A percentile compares a stretch with the other conserved stretches of the same genome.
Evolutionary conservation across 352 stramenopile species (phyloP).

Genomic region (Pythium grandisporangium): DNA sequence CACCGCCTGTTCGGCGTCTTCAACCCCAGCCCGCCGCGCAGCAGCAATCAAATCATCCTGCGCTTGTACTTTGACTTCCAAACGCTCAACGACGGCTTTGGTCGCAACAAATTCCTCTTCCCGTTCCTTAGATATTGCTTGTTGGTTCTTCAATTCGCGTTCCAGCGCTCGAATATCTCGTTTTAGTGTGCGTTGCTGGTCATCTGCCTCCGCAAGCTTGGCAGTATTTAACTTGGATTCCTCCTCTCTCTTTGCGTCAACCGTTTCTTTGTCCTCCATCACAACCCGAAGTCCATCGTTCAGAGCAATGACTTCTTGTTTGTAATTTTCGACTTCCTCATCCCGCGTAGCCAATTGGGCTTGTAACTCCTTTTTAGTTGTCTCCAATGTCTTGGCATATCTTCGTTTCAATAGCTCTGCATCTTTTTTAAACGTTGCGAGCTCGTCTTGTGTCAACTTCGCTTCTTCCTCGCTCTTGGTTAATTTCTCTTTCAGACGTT

Average conservation of each 20-base stretch:
- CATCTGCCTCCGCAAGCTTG: constrained; percentile 33
- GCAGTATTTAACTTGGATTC: constrained; percentile 4
- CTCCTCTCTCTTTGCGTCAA: constrained; percentile 4
- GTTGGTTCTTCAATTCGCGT: constrained; percentile 44
- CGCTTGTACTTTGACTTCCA: constrained; percentile 28
- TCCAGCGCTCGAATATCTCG: constrained; percentile 49
- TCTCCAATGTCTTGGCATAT: neutral
- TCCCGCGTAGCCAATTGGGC: constrained; percentile 12
- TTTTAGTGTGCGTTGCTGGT: constrained; percentile 39
- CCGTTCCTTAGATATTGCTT: constrained; percentile 35
- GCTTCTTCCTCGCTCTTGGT: constrained; percentile 5
- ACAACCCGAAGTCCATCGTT: neutral
- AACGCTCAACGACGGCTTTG: constrained; percentile 18
- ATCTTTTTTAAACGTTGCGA: neutral
- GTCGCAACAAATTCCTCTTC: constrained; percentile 30
- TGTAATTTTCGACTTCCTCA: constrained; percentile 12
- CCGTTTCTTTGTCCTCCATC: constrained; percentile 1
- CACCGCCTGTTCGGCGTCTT: constrained; percentile 47
- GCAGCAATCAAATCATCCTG: constrained; percentile 25
- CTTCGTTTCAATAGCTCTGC: neutral
- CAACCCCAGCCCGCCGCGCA: constrained; percentile 16
- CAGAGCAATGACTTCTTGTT: constrained; percentile 1
- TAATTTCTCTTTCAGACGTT: constrained; percentile 3
- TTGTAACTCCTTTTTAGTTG: constrained; percentile 8
- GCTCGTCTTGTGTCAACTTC: neutral